Base-by-base conservation (phyloP, 148 eudicot genomes). In the Oxyria digyna region DNA sequence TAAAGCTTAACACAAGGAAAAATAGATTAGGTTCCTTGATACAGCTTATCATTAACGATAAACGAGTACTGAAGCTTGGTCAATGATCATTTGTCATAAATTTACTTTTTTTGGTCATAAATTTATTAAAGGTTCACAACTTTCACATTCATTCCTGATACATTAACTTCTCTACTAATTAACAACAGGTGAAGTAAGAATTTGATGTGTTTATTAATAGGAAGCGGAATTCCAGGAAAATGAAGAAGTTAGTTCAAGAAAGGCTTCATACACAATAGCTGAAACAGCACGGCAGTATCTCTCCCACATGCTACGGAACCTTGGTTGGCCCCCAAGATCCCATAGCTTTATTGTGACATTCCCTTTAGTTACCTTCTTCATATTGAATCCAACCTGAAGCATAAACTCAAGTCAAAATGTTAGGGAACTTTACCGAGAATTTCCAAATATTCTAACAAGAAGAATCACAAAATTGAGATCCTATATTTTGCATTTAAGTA, bases 221-320 rank as follows among this genome's bases (percentile, higher is more conserved):
- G 15, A 43, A 43, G 52, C n/a, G 18, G 52, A 46, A 17, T 46
- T 46, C 23, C 52, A 18, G 52, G 23, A 23, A 52, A 3, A 52
- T 23, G 11, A 52, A 23, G 27, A 10, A 24, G 27, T 11, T 1
- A 1, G 17, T 14, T 74, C 41, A n/a, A 55, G 67, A 42, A 48
- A 45, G 49, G 72, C 24, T 35, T 37, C 94, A 76, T 94, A 94
- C 98, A 94, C 98, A 67, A 94, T 94, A 71, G 98, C 97, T 72
- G 97, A 94, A 74, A 94, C 97, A 69, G 98, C 95, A 80, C 98
- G 98, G 57, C 97, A 90, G 54, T 94, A 94, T 89, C 98, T 84
- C 83, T 94, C 98, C 98, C 98, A 94, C 98, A 94, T 94, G 71
- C 97, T 90, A 62, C 98, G 88, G 67, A 94, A 94, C 79, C 98